phyloP scores from a whole-genome alignment of 2,329 filamentous ascomycete species.

The Neofusicoccum kwambonambiense region DNA sequence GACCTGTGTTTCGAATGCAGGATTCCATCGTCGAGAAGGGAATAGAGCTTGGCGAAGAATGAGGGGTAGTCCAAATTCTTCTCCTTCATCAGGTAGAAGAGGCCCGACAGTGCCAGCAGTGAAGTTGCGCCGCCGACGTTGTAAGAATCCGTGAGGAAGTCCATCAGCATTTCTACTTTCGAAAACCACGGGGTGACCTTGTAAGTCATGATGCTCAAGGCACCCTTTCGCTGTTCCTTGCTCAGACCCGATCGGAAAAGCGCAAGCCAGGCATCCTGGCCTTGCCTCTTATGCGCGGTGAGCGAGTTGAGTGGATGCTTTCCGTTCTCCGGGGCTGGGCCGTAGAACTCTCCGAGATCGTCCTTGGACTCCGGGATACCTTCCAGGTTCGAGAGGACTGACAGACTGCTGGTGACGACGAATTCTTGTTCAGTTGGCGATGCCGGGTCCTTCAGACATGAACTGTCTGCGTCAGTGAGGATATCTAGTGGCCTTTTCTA shows the following conservation, averaged over 20 bases:
- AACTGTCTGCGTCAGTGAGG: background rate
- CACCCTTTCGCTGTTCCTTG: constrained; percentile 73
- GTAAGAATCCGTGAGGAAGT: constrained; percentile 95
- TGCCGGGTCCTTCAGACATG: background rate
- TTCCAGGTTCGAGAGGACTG: constrained; percentile 66
- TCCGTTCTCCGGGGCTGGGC: constrained; percentile 63
- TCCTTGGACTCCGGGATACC: constrained; percentile 66
- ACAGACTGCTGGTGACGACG: constrained; percentile 55
- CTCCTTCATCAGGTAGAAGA: constrained; percentile 91
- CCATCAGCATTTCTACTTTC: constrained; percentile 85
- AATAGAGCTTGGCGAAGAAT: constrained; percentile 94
- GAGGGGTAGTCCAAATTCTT: constrained; percentile 94
- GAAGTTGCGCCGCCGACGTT: constrained; percentile 82
- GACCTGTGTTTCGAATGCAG: constrained; percentile 94
- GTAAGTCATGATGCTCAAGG: constrained; percentile 72
- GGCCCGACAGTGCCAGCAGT: constrained; percentile 82
- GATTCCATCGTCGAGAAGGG: constrained; percentile 78
- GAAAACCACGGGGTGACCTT: constrained; percentile 86
- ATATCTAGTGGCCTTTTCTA: too few species aligned
- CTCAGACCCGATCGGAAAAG: constrained; percentile 67
- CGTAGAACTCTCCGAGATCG: constrained; percentile 68
- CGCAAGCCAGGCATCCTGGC: constrained; percentile 83
- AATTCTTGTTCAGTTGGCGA: constrained; percentile 27
- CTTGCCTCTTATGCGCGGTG: constrained; percentile 71
- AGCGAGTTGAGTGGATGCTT: constrained; percentile 61